These are phyloP conservation scores for Penicillium fimorum DNA, from an alignment of 495 filamentous ascomycete species.

Conservation along the genomic window DNA sequence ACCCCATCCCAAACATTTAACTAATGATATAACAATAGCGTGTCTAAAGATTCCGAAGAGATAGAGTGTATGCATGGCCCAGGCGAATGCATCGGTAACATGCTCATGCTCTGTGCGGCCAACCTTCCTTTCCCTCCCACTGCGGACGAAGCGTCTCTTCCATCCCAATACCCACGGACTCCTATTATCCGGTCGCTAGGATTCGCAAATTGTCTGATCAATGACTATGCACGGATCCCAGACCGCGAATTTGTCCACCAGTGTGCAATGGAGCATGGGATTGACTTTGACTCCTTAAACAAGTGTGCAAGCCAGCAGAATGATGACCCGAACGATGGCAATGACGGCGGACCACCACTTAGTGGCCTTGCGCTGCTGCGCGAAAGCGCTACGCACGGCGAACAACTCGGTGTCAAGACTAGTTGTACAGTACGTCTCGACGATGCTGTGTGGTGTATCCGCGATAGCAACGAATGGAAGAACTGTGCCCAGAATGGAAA, in stretches of 20 bases:
- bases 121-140: slow-evolving; percentile 50
- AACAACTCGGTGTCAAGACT: slow-evolving; percentile 66
- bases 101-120: slow-evolving; percentile 87
- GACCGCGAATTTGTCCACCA: slow-evolving; percentile 69
- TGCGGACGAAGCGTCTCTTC: slow-evolving; percentile 19
- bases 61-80: slow-evolving; percentile 81
- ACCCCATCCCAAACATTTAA: neutral
- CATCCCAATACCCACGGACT: slow-evolving; percentile 43
- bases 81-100: slow-evolving; percentile 88
- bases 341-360: slow-evolving; percentile 41
- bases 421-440: slow-evolving; percentile 88
- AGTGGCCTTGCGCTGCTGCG: slow-evolving; percentile 64
- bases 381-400: slow-evolving; percentile 69
- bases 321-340: slow-evolving; percentile 58
- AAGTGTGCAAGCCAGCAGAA: slow-evolving; percentile 60
- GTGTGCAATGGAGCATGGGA: slow-evolving; percentile 84
- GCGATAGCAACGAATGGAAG: slow-evolving; percentile 77
- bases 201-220: slow-evolving; percentile 83
- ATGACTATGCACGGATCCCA: slow-evolving; percentile 71
- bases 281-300: slow-evolving; percentile 82
- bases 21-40: slow-evolving; percentile 20
- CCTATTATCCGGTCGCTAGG: slow-evolving; percentile 84
- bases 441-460: slow-evolving; percentile 75
- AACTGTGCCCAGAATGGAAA: slow-evolving; percentile 59
- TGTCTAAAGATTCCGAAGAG: slow-evolving; percentile 38